Base-by-base conservation (phyloP, 169 alveolate species). In the Theileria orientalis region DNA sequence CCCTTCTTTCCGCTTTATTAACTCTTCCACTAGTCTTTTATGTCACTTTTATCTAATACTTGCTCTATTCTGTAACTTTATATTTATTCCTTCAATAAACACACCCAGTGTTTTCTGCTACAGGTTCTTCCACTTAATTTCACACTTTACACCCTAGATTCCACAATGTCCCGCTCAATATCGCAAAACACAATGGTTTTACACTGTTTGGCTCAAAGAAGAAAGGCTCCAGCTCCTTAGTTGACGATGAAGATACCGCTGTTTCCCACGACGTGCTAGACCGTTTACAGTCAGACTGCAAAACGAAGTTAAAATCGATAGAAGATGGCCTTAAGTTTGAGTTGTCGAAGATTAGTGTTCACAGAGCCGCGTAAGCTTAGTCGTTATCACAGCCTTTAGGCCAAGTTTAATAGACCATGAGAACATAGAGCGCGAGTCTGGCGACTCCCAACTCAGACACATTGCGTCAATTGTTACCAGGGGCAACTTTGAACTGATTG, bases 401-500 rank as follows among this genome's bases (percentile, higher is more conserved):
- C 86, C 86, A 42, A 64, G 70, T 41, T 54, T 78, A 40, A 44
- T 78, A 2, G 86, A 71, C 44, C 70, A 73, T 30, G 19, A 68
- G 30, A 49, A 64, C 16, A 77, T 78, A 29, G 83, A 78, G 63
- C 64, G 60, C 13, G 83, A 69, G 41, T 1, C 30, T 13, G 70
- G 56, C 32, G 69, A 69, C 32, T 68, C 67, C 69, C 83, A 70
- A 42, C 83, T 78, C 14, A 67, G 69, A 44, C 29, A 78, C 44
- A 59, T 62, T 13, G 75, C 83, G 23, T 66, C 74, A n/a, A 78
- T 78, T 5, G 70, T 78, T 59, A 49, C 79, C 13, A 57, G 35
- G 49, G 86, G 86, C 13, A 37, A 37, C 47, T 78, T 64, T 52
- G 86, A 78, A 69, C 76, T 78, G 40, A 74, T 52, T n/a, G 86